phyloP scores from a whole-genome alignment of 2,329 filamentous ascomycete genomes.

The Camillea tinctor region DNA sequence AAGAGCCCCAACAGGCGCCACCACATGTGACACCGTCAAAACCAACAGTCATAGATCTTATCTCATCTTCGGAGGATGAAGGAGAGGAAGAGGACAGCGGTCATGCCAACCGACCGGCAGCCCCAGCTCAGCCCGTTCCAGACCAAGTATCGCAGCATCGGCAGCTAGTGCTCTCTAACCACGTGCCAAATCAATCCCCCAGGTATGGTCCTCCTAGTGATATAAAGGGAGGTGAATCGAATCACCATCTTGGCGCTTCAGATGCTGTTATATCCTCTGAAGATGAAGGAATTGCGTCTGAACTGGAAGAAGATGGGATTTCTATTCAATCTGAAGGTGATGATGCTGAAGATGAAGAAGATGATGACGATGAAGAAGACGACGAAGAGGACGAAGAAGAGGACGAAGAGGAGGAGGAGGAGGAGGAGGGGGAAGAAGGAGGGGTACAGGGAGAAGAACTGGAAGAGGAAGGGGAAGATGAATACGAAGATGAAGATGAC shows the following conservation, averaged over 20 bases:
- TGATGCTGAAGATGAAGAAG: constrained; percentile 6
- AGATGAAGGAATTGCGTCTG: constrained; percentile 4
- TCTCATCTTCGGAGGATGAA: constrained; percentile 28
- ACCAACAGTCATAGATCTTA: constrained; percentile 26
- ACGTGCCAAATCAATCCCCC: not conserved
- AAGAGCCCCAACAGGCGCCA: constrained; percentile 9
- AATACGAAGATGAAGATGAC: constrained; percentile 15
- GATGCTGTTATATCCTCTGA: not conserved
- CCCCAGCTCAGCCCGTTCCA: not conserved
- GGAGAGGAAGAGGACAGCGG: constrained; percentile 14
- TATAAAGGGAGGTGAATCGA: constrained; percentile 6
- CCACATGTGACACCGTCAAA: constrained; percentile 11
- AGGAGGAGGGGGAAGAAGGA: not conserved
- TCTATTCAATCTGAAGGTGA: not conserved
- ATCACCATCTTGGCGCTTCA: not conserved
- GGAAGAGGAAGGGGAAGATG: constrained; percentile 8
- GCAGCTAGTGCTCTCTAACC: not conserved
- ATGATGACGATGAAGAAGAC: constrained; percentile 10
- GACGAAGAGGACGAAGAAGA: constrained; percentile 18
- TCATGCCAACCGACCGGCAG: constrained; percentile 1
- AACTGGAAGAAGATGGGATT: not conserved
- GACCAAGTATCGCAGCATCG: not conserved
- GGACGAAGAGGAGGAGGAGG: not conserved
- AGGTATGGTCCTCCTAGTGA: constrained; percentile 6
- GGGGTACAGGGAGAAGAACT: not conserved